Evolutionary conservation across 441 rosid genomes (phyloP).

Genomic region (Gossypium aridum): DNA sequence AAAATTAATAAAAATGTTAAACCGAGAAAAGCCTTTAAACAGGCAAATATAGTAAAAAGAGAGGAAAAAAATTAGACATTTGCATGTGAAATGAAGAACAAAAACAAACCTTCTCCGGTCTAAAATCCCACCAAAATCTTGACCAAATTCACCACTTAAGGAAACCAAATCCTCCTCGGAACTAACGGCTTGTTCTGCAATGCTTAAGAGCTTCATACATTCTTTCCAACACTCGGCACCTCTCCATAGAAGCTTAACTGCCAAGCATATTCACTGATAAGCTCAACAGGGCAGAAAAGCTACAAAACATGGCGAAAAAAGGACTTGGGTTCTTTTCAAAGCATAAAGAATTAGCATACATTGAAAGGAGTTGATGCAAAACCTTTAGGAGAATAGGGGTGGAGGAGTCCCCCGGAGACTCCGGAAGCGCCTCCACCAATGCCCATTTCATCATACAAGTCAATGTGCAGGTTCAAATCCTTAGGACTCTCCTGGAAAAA

Average conservation of each 20-base stretch:
- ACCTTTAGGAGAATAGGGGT: slow-evolving; percentile 94
- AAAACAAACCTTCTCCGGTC: slow-evolving; percentile 69
- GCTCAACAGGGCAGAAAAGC: background rate
- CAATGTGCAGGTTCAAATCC: slow-evolving; percentile 45
- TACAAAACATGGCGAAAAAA: background rate
- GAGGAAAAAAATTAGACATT: background rate
- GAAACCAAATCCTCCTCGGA: slow-evolving; percentile 20
- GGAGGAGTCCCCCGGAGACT: slow-evolving; percentile 90
- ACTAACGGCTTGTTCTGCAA: slow-evolving; percentile 53
- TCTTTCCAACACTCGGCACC: slow-evolving; percentile 91
- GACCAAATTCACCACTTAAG: slow-evolving; percentile 26
- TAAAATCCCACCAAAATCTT: slow-evolving; percentile 30
- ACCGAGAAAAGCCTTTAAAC: background rate
- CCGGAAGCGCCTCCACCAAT: slow-evolving; percentile 96
- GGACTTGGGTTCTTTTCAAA: background rate
- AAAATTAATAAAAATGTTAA: background rate
- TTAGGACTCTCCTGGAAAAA: slow-evolving; percentile 50
- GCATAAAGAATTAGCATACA: background rate
- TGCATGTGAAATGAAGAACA: background rate
- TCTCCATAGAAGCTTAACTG: slow-evolving; percentile 83
- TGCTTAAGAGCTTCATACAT: slow-evolving; percentile 54
- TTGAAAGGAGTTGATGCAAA: slow-evolving; percentile 7
- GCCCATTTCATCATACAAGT: slow-evolving; percentile 80
- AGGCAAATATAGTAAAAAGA: background rate
- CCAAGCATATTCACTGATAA: slow-evolving; percentile 9